Conservation (phyloP, 768 basidiomycete species). For the Cytidiella melzeri region DNA sequence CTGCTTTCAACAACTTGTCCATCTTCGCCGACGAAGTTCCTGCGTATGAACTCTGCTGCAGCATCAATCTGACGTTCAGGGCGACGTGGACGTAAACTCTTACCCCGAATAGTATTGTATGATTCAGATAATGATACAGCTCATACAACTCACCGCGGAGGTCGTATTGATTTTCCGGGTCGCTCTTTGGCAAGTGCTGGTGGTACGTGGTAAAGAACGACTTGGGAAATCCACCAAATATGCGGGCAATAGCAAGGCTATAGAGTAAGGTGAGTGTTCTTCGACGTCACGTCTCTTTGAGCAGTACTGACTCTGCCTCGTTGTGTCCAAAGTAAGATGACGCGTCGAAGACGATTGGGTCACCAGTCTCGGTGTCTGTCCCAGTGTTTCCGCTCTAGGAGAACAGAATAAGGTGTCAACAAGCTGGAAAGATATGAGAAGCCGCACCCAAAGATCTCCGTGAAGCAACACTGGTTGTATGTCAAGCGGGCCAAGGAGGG, state of each 20-base stretch:
- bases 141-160: constrained; percentile 67
- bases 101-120: constrained; percentile 74
- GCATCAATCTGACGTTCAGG: no score
- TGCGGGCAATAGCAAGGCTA: constrained; percentile 71
- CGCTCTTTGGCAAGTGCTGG: constrained; percentile 51
- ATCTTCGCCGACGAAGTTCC: constrained; percentile 45
- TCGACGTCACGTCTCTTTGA: no score
- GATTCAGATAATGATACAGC: constrained; percentile 78
- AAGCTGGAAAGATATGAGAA: background rate
- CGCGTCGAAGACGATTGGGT: constrained; percentile 73
- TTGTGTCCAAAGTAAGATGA: constrained; percentile 77
- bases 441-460: constrained; percentile 76
- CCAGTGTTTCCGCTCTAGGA: constrained; percentile 73
- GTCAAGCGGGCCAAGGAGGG: constrained; percentile 49
- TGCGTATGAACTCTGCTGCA: constrained; percentile 46
- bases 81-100: no score
- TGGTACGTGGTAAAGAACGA: constrained; percentile 66
- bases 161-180: constrained; percentile 59
- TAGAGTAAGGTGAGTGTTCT: background rate
- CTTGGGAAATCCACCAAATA: constrained; percentile 70
- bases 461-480: constrained; percentile 68
- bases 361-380: constrained; percentile 41
- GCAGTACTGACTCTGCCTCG: constrained; percentile 63
- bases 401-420: background rate
- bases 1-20: constrained; percentile 33